Base-by-base conservation (phyloP, 768 basidiomycete genomes). In the Serendipita vermifera region DNA sequence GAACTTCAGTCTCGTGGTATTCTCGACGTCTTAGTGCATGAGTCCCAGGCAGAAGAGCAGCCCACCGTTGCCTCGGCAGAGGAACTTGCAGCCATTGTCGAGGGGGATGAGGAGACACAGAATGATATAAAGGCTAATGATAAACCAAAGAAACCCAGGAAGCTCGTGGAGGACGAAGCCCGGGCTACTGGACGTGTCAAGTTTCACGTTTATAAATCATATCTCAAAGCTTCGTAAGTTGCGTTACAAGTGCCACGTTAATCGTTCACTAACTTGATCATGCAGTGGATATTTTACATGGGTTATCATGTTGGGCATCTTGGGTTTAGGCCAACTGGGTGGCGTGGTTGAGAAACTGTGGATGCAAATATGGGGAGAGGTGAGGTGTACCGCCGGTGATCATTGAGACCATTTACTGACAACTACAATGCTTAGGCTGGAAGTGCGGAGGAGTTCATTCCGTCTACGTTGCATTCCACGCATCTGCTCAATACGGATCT, bases 1-100 rank as follows among this genome's bases (percentile, higher is more conserved):
- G 84, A 86, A 4, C 72, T 90, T 4, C 76, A 77, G 0, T 72
- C 73, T 0, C 74, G 71, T 38, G 85, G 85, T 5, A 64, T 81
- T 1, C 70, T 90, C 9, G 80, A 83, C 17, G 67, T 77, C 13
- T 80, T 90, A 61, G 27, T 68, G 67, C 58, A 64, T 65, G 57
- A 59, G 3, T 38, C 55, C 13, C 31, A 59, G 32, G 61, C 64
- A 4, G 61, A 66, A 20, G 26, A 46, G 7, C 32, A 40, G 24
- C 27, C 31, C 36, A 38, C 20, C n/a, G 62, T 51, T 31, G 46
- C 32, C 22, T 27, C 46, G 5, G 46, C 46, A 9, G 46, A 51
- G 32, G 46, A 51, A 51, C 27, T 51, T 15, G 46, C 46, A 15
- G 29, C 32, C 7, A 31, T 31, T 26, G 46, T 31, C 9, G 7